Percentiles rank a stretch among this genome's conserved stretches.
phyloP scores from a whole-genome alignment of 805 yeast genomes.

The Yamadazyma ubonensis region DNA sequence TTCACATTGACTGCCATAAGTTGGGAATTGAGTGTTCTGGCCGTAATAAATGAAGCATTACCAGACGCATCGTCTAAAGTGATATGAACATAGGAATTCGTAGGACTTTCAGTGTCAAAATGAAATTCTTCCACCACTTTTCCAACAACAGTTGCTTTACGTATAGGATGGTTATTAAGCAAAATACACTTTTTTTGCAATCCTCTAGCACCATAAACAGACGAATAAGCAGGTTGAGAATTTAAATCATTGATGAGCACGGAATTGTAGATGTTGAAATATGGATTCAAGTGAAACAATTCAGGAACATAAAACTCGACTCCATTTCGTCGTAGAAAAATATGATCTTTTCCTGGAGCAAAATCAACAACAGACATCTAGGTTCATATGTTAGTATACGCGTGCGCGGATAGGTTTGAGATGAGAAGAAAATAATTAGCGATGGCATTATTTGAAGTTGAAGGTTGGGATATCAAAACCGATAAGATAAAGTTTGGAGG shows the following conservation, averaged over 20 bases:
- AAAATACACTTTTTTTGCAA: constrained; percentile 14
- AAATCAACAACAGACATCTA: constrained; percentile 19
- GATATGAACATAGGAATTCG: constrained; percentile 19
- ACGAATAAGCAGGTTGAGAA: constrained; percentile 8
- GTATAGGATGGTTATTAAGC: constrained; percentile 37
- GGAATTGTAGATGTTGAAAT: constrained; percentile 21
- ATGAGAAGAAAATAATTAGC: constrained; percentile 7
- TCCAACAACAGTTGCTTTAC: constrained; percentile 25
- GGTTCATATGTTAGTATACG: constrained; percentile 1
- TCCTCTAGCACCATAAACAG: constrained; percentile 22
- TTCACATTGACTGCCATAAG: too few species aligned
- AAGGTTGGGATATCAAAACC: constrained; percentile 74
- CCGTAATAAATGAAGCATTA: constrained; percentile 25
- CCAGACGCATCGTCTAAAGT: constrained; percentile 38
- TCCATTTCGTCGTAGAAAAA: constrained; percentile 26
- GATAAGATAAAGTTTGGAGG: constrained; percentile 51
- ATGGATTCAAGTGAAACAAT: constrained; percentile 33
- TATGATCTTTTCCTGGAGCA: constrained; percentile 35
- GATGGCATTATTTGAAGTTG: constrained; percentile 76
- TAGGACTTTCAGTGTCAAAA: constrained; percentile 12
- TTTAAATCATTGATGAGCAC: constrained; percentile 32
- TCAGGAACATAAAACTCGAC: constrained; percentile 32
- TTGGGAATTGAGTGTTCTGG: too few species aligned
- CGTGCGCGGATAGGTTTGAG: constrained; percentile 1
- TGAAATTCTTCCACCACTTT: constrained; percentile 24